Evolutionary conservation across 768 basidiomycete species (phyloP), one percentile per base, ranked within the genome.

Genomic region (Tricholoma terreum): DNA sequence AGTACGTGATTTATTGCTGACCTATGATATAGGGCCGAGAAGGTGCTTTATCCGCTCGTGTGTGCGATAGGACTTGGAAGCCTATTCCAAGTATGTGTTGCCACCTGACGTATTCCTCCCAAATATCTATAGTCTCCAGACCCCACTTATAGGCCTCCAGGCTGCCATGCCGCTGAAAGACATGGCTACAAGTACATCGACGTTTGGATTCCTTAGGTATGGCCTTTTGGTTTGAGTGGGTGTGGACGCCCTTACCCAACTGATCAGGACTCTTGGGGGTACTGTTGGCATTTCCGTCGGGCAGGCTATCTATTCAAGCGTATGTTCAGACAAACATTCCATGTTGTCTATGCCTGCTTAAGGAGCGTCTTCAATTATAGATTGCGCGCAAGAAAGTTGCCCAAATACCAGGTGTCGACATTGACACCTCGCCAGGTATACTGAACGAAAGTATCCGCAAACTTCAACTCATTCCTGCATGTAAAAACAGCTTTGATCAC

Each of bases 131-230:
- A 42, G 2, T 8, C 50, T 50, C 52, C 63, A 86, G 83, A 77
- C 77, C 4, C 90, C 89, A 0, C 71, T 91, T 6, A 84, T 92
- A 51, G 88, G 79, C 12, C 71, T 94, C 12, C 92, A 94, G 71
- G 89, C 90, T 1, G 86, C 91, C 0, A 94, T 94, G 91, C 92
- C 92, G 0, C 64, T 90, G 14, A 86, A 84, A 63, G 90, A 93
- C 61, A 91, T 93, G 90, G 90, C 91, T 2, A 91, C 91, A 1
- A 84, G 84, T 53, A 91, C 91, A 0, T 75, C 81, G 1, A 84
- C 84, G 0, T 88, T 87, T 64, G 81, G 82, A 19, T 86, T 94
- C 65, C 73, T 93, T 60, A 80, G 87, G 83, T 85, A 66, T 30
- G 71, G 56, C 15, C 52, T 24, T 34, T 45, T 50, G 31, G 3